Conservation (phyloP, 2,329 filamentous ascomycete genomes). For the Fusarium sp. region DNA sequence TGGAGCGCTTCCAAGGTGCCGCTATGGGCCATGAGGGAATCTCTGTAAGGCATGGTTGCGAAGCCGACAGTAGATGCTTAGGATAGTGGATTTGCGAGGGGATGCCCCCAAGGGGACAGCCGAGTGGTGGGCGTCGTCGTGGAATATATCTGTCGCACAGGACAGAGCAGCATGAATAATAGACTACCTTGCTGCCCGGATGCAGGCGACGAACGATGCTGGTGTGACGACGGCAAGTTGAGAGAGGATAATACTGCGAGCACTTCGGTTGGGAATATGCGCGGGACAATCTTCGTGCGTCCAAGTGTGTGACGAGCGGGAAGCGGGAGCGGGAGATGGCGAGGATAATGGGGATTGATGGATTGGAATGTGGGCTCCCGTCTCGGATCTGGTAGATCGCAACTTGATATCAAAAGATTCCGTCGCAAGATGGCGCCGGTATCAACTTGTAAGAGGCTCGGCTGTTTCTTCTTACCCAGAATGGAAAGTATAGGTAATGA, state of each 20-base stretch:
- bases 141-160: constrained; percentile 14
- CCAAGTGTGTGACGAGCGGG: constrained; percentile 25
- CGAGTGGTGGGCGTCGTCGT: constrained; percentile 20
- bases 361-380: constrained; percentile 35
- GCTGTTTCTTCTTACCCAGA: constrained; percentile 29
- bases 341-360: constrained; percentile 9
- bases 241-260: constrained; percentile 3
- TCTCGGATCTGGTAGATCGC: constrained; percentile 24
- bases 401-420: constrained; percentile 25
- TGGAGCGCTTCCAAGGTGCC: constrained; percentile 40
- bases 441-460: constrained; percentile 17
- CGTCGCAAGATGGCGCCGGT: constrained; percentile 22
- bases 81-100: not conserved
- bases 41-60: constrained; percentile 37
- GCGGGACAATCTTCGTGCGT: constrained; percentile 19
- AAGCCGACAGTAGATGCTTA: not conserved
- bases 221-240: constrained; percentile 10
- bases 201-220: constrained; percentile 15
- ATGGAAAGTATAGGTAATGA: constrained; percentile 21
- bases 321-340: not conserved
- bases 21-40: constrained; percentile 39
- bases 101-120: constrained; percentile 12
- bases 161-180: constrained; percentile 33
- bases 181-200: constrained; percentile 8
- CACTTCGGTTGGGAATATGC: constrained; percentile 22